phyloP scores from a whole-genome alignment of 2,329 filamentous ascomycete species.

The Penicillium vulpinum region DNA sequence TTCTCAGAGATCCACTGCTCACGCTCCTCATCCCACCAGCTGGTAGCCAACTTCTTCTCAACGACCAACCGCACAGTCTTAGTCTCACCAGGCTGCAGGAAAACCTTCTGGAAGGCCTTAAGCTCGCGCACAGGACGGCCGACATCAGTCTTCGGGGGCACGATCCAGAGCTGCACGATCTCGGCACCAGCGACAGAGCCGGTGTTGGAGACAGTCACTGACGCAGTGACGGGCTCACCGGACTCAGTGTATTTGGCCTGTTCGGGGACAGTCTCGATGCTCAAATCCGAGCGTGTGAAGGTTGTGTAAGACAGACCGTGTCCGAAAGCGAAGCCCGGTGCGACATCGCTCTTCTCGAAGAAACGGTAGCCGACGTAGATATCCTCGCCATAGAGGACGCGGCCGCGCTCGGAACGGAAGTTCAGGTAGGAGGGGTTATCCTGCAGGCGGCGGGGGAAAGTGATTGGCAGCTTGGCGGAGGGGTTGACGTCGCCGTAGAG shows the following conservation, averaged over 20 bases:
- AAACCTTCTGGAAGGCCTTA: conserved; percentile 66
- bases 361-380: conserved; percentile 79
- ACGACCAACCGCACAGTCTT: conserved; percentile 57
- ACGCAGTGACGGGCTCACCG: conserved; percentile 50
- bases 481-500: conserved; percentile 74
- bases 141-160: conserved; percentile 50
- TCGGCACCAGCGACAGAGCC: conserved; percentile 55
- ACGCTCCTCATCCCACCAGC: conserved; percentile 70
- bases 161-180: conserved; percentile 58
- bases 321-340: conserved; percentile 73
- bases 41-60: conserved; percentile 65
- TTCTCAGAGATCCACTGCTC: conserved; percentile 66
- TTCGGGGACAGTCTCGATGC: conserved; percentile 28
- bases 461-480: conserved; percentile 71
- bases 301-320: conserved; percentile 76
- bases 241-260: conserved; percentile 41
- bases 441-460: conserved; percentile 66
- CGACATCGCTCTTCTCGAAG: conserved; percentile 69
- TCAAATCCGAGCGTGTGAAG: conserved; percentile 59
- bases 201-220: conserved; percentile 54
- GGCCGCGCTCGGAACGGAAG: conserved; percentile 68
- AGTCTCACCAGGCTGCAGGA: conserved; percentile 60
- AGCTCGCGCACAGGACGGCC: conserved; percentile 62
- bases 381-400: conserved; percentile 75
- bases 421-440: conserved; percentile 77